Conservation (phyloP, 1,284 basidiomycete species). For the Sanghuangporus baumii region DNA sequence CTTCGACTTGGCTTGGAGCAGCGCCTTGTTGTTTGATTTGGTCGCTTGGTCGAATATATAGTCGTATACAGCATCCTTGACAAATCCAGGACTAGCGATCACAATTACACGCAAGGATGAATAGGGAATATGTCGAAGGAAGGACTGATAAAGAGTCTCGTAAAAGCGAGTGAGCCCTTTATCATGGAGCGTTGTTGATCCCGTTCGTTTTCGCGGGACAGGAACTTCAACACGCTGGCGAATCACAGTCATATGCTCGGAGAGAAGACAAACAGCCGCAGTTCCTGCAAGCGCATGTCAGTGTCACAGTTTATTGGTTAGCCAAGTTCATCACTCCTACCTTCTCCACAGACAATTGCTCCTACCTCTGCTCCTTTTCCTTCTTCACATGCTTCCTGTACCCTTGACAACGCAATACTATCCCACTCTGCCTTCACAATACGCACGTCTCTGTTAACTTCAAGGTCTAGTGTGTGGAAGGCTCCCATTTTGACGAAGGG, state of each 20-base stretch:
- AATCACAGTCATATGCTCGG: conserved; percentile 95
- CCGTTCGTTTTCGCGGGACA: conserved; percentile 88
- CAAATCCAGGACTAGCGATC: conserved; percentile 95
- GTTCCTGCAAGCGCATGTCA: conserved; percentile 46
- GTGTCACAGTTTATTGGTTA: not conserved
- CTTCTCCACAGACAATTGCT: conserved; percentile 94
- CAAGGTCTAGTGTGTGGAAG: conserved; percentile 93
- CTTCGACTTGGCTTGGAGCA: conserved; percentile 75
- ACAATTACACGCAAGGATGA: conserved; percentile 83
- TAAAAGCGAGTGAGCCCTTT: conserved; percentile 85
- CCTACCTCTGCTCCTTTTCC: conserved; percentile 94
- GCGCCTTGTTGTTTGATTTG: conserved; percentile 76
- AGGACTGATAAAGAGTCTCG: conserved; percentile 79
- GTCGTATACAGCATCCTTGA: conserved; percentile 85
- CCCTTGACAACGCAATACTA: conserved; percentile 75
- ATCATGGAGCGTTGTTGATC: conserved; percentile 78
- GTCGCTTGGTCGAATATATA: conserved; percentile 81
- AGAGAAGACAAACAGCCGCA: conserved; percentile 91
- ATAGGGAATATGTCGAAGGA: conserved; percentile 88
- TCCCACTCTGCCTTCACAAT: conserved; percentile 94
- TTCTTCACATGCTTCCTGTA: conserved; percentile 87
- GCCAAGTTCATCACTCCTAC: conserved; percentile 25
- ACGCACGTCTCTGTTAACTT: conserved; percentile 86
- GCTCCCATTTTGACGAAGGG: conserved; percentile 91
- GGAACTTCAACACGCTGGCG: conserved; percentile 87